These are phyloP conservation scores for Rhodotorula sp. DNA, from an alignment of 1,284 basidiomycete genomes.

Conservation along the genomic window DNA sequence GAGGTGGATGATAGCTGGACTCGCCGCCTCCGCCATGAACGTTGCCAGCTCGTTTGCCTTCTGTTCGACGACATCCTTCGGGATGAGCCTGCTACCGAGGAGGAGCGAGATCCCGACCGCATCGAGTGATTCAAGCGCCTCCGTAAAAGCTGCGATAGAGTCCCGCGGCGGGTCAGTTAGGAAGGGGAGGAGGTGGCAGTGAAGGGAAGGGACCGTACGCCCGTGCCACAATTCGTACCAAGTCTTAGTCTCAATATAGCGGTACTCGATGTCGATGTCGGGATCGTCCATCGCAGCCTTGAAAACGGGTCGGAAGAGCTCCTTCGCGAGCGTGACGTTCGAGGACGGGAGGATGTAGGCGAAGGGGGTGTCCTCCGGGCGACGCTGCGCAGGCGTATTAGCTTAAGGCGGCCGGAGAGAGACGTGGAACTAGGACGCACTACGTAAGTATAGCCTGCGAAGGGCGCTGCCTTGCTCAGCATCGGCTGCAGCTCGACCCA, in stretches of 20 bases:
- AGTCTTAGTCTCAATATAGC: not conserved
- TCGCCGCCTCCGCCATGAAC: not conserved
- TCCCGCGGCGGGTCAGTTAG: too few relatives aligned
- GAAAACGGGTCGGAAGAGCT: constrained; percentile 15
- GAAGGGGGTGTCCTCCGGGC: constrained; percentile 13
- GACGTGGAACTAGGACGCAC: not conserved
- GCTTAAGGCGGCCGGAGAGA: not conserved
- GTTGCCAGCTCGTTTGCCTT: constrained; percentile 9
- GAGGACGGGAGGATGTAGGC: constrained; percentile 26
- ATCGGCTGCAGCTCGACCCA: constrained; percentile 25
- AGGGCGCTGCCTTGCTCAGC: constrained; percentile 10
- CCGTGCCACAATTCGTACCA: constrained; percentile 24
- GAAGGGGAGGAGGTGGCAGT: too few relatives aligned
- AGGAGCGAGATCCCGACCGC: constrained; percentile 23
- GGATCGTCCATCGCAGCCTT: not conserved
- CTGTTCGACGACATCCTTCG: constrained; percentile 17
- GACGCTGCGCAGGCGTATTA: not conserved
- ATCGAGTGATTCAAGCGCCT: constrained; percentile 15
- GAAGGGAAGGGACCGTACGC: not conserved
- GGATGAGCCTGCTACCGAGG: constrained; percentile 23
- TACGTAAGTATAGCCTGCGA: constrained; percentile 34
- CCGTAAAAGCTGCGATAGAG: constrained; percentile 14
- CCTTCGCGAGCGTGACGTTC: constrained; percentile 5
- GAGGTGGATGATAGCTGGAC: constrained; percentile 25
- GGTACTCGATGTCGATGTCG: not conserved